Conservation (phyloP, 345 rosid species). For the Kandelia obovata region DNA sequence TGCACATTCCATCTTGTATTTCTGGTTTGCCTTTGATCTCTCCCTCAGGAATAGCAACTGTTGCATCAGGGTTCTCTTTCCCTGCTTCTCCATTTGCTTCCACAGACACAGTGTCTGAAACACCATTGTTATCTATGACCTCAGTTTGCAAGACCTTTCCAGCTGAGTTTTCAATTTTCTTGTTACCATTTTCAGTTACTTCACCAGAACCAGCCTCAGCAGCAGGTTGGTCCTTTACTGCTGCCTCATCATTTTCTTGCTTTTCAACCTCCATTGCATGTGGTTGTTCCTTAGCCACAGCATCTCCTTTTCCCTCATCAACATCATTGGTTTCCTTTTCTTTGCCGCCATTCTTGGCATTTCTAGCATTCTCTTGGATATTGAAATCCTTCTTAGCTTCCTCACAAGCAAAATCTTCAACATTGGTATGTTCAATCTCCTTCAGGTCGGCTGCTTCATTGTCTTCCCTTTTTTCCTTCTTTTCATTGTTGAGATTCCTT, state of each 20-base stretch:
- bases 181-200: slow-evolving; percentile 20
- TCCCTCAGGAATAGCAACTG: slow-evolving; percentile 26
- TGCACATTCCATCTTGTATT: slow-evolving; percentile 11
- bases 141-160: slow-evolving; percentile 26
- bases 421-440: slow-evolving; percentile 13
- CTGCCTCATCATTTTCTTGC: slow-evolving; percentile 23
- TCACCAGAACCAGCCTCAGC: slow-evolving; percentile 23
- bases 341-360: slow-evolving; percentile 16
- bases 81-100: slow-evolving; percentile 31
- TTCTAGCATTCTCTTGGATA: not conserved
- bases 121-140: slow-evolving; percentile 18
- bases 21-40: slow-evolving; percentile 24
- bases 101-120: slow-evolving; percentile 18
- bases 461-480: slow-evolving; percentile 15
- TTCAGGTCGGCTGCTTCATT: slow-evolving; percentile 14
- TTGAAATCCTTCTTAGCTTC: slow-evolving; percentile 5
- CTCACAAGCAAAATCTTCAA: slow-evolving; percentile 20
- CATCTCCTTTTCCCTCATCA: slow-evolving; percentile 26
- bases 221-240: slow-evolving; percentile 19
- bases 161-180: slow-evolving; percentile 24
- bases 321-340: not conserved
- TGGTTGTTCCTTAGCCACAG: slow-evolving; percentile 24
- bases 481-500: slow-evolving; percentile 19
- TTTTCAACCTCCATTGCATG: slow-evolving; percentile 19
- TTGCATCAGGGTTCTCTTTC: slow-evolving; percentile 29